Evolutionary conservation across 2,329 filamentous ascomycete genomes (phyloP), one percentile per base, ranked within the genome.

Genomic region (Phialophora verrucosa): DNA sequence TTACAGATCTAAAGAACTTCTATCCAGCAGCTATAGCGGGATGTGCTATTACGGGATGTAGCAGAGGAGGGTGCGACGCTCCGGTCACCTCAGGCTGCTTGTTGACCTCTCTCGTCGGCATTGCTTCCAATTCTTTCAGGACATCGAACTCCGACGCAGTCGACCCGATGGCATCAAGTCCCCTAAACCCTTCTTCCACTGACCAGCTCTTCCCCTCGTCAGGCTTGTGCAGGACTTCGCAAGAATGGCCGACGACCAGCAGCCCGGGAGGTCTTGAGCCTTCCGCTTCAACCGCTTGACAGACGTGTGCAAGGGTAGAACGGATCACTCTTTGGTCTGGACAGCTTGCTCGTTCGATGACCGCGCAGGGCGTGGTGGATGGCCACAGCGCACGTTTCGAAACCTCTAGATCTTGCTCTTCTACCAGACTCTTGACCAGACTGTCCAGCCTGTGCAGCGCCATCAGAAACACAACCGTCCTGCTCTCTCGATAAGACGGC

Each of bases 391-490:
- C 69, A 11, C 71, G 55, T 62, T 60, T 42, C 38, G 38, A 25
- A 5, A 72, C 71, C 58, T 73, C 74, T 1, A n/a, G 38, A 44
- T 68, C 65, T 2, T 72, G 65, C 38, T 62, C 50, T 61, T 72
- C 72, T 70, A 81, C 90, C 66, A 99, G 81, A 74, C 91, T 91
- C 6, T 83, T 82, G 0, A 97, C 85, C 1, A 99, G 81, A 0
- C 88, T 90, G 3, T 80, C 81, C 17, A 99, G 88, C 59, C 95
- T 87, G 79, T 99, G 95, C 69, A 99, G 81, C 3, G 92, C 92
- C 95, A 99, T 99, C 56, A 99, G 81, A 71, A 98, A 97, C 3
- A 99, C 91, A 0, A 95, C 91, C 0, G 95, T 98, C 64, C 93
- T 86, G 8, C 86, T 90, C 1, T 84, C 77, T 0, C 93, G 87